A percentile compares a stretch with the other conserved stretches of the same genome.
phyloP scores from a whole-genome alignment of 371 early-diverging fungal genomes.

The Apophysomyces ossiformis region DNA sequence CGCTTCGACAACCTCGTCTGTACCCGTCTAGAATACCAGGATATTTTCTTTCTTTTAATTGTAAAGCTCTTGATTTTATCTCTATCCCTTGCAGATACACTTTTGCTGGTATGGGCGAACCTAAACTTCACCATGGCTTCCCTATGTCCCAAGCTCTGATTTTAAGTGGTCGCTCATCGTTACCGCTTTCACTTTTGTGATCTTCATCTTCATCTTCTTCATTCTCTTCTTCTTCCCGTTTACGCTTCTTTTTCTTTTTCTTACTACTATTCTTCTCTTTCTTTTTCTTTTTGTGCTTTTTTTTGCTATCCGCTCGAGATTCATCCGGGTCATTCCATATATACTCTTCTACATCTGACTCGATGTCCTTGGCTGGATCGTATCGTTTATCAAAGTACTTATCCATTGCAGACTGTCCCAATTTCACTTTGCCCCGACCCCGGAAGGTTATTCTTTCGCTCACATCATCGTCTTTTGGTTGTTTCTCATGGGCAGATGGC shows the following conservation, averaged over 20 bases:
- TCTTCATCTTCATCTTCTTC: conserved; percentile 2
- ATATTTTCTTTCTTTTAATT: too few species aligned
- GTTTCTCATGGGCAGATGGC: background rate
- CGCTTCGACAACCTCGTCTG: too few species aligned
- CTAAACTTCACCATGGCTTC: conserved; percentile 5
- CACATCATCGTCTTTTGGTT: background rate
- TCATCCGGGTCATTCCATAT: conserved; percentile 35
- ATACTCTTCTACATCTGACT: conserved; percentile 51
- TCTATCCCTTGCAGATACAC: too few species aligned
- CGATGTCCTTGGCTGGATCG: conserved; percentile 69
- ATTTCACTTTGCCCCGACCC: conserved; percentile 44
- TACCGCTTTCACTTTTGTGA: background rate
- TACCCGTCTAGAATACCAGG: too few species aligned
- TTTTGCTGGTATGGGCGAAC: background rate
- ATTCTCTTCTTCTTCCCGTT: conserved; percentile 15
- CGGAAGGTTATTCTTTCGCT: conserved; percentile 22
- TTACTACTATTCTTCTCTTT: conserved; percentile 33
- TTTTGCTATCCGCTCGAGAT: conserved; percentile 24
- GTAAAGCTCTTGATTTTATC: too few species aligned
- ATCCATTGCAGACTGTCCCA: conserved; percentile 63
- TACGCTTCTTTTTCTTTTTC: conserved; percentile 28
- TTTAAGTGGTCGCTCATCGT: conserved; percentile 3
- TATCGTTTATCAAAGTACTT: conserved; percentile 72
- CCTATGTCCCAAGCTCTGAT: conserved; percentile 24
- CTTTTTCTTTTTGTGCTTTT: conserved; percentile 33